Conservation (phyloP, 2,329 filamentous ascomycete species). For the Ophiocordyceps sinensis region DNA sequence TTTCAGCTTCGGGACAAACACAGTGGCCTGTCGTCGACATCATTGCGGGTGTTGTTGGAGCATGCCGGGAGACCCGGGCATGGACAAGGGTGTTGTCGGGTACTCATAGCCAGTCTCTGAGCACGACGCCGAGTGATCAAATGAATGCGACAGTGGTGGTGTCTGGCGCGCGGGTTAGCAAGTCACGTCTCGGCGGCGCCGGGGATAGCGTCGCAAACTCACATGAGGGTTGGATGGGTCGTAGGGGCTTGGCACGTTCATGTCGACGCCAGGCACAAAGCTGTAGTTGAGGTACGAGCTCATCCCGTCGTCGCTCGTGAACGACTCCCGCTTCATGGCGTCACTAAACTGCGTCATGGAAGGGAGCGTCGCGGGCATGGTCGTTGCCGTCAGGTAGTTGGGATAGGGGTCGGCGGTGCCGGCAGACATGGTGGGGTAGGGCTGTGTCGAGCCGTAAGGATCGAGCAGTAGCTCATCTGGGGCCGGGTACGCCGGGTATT, state of each 20-base stretch:
- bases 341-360: constrained; percentile 50
- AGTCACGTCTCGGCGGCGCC: constrained; percentile 25
- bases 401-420: constrained; percentile 32
- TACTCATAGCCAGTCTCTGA: constrained; percentile 49
- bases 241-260: constrained; percentile 46
- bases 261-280: constrained; percentile 50
- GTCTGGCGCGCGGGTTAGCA: constrained; percentile 46
- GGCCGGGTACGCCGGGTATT: constrained; percentile 51
- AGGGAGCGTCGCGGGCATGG: constrained; percentile 44
- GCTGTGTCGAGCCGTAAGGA: constrained; percentile 39
- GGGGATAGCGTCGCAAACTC: constrained; percentile 41
- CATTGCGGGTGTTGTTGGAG: constrained; percentile 14
- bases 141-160: constrained; percentile 61
- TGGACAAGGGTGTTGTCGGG: constrained; percentile 58
- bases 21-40: background rate
- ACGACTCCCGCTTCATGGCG: constrained; percentile 51
- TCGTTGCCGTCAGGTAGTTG: constrained; percentile 38
- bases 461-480: constrained; percentile 50
- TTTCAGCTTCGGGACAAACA: too few species aligned
- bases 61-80: constrained; percentile 52
- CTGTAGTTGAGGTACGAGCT: constrained; percentile 54
- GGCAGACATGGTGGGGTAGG: constrained; percentile 37
- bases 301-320: constrained; percentile 43
- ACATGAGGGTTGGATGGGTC: constrained; percentile 60
- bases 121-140: constrained; percentile 50